phyloP scores from a whole-genome alignment of 2,329 filamentous ascomycete species.

The Aureobasidium subglaciale region DNA sequence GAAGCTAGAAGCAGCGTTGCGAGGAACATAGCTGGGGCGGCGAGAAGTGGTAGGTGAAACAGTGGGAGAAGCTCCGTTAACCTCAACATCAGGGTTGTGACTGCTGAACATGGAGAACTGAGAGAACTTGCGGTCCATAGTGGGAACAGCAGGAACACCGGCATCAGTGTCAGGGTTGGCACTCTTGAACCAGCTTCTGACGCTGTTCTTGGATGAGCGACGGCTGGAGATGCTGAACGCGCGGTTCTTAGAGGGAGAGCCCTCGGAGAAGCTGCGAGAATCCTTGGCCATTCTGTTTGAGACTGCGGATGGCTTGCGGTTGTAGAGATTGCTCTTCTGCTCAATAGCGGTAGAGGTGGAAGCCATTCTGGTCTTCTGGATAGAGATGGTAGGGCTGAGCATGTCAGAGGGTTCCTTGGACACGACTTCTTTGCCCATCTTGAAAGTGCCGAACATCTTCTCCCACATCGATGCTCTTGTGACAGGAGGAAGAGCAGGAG shows the following conservation, averaged over 20 bases:
- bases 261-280: not conserved
- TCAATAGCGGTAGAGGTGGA: constrained; percentile 5
- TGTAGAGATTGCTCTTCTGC: not conserved
- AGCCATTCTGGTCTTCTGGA: not conserved
- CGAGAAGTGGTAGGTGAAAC: constrained; percentile 11
- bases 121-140: constrained; percentile 14
- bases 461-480: constrained; percentile 5
- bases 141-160: constrained; percentile 10
- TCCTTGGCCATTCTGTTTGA: not conserved
- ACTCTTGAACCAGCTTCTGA: constrained; percentile 12
- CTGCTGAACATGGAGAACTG: constrained; percentile 11
- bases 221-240: constrained; percentile 11
- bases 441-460: constrained; percentile 12
- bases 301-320: constrained; percentile 1
- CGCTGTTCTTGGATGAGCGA: constrained; percentile 8
- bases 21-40: constrained; percentile 14
- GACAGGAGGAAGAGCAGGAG: constrained; percentile 9
- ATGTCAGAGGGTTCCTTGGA: not conserved
- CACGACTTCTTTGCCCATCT: constrained; percentile 5
- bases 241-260: constrained; percentile 1
- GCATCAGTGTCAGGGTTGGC: constrained; percentile 12
- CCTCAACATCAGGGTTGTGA: constrained; percentile 1
- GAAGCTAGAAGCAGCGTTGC: constrained; percentile 13
- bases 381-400: not conserved
- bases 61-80: not conserved